Base-by-base conservation (phyloP, 2,329 filamentous ascomycete genomes). In the Fusarium sp. region DNA sequence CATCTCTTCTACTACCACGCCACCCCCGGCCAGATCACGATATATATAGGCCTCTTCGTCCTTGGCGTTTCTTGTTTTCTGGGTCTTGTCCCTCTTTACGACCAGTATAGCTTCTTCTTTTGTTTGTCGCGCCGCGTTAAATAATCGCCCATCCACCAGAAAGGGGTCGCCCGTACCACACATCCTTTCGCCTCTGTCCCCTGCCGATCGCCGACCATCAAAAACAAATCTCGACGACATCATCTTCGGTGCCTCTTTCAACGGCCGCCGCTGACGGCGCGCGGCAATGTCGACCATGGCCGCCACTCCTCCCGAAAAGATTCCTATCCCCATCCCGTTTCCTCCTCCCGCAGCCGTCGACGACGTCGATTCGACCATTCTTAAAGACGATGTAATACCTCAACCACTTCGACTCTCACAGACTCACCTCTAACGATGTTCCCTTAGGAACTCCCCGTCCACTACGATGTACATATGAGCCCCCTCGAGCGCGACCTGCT, bases 401-500 rank as follows among this genome's bases (percentile, higher is more conserved):
- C 14, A 33, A 20, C 47, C 18, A 6, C 50, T 40, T n/a, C 56
- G 33, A 54, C 22, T 38, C 25, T 27, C 36, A 63, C 29, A 31
- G 29, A 31, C 6, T 7, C 42, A 63, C 16, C 25, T 69, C 73
- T 76, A 74, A 78, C 66, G 25, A 22, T 22, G 3, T 16, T 16
- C 20, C 20, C 31, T 33, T 57, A 79, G 77, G 73, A 74, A 45
- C 60, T 63, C 22, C 67, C 69, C 25, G 45, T 79, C 40, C 61
- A 66, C 27, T 75, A 77, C 72, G 70, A 68, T 63, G 69, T 65
- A 5, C 62, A 64, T 33, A 76, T 80, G 66, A 80, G 74, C 65
- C 78, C 75, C 2, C 68, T 79, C 50, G 83, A 85, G 59, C 84
- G 81, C 64, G 77, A 80, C 7, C 82, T 90, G 8, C 71, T 90